A percentile compares a stretch with the other conserved stretches of the same genome.
phyloP scores from a whole-genome alignment of 2,329 filamentous ascomycete genomes.

The Aurifilum marmelostoma region DNA sequence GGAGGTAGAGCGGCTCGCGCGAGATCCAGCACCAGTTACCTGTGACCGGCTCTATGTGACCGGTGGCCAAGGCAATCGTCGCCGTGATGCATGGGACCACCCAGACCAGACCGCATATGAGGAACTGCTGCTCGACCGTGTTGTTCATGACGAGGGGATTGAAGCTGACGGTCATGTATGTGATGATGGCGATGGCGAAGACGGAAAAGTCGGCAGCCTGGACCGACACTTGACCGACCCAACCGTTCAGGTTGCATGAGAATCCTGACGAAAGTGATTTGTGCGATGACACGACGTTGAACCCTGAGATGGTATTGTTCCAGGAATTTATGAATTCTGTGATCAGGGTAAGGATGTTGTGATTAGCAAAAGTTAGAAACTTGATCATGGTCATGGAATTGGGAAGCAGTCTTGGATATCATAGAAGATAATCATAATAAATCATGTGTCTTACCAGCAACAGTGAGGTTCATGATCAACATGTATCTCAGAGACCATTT shows the following conservation, averaged over 20 bases:
- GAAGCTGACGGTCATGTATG: conserved; percentile 23
- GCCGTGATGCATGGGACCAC: conserved; percentile 23
- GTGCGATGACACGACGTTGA: conserved; percentile 13
- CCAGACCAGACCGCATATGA: conserved; percentile 25
- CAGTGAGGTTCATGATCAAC: conserved; percentile 24
- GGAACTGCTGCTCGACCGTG: conserved; percentile 15
- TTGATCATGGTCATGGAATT: background rate
- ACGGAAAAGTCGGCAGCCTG: conserved; percentile 29
- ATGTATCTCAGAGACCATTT: conserved; percentile 24
- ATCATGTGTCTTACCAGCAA: conserved; percentile 19
- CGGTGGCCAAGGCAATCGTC: conserved; percentile 15
- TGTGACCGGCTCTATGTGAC: conserved; percentile 25
- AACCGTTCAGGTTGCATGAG: conserved; percentile 22
- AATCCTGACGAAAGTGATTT: conserved; percentile 12
- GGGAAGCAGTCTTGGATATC: too few species aligned
- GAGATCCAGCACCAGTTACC: conserved; percentile 29
- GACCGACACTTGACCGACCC: conserved; percentile 26
- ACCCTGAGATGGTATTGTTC: conserved; percentile 26
- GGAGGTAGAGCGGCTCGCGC: conserved; percentile 22
- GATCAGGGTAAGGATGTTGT: background rate
- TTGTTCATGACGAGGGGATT: conserved; percentile 17
- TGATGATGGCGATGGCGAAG: conserved; percentile 25
- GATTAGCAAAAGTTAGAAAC: background rate
- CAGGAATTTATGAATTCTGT: conserved; percentile 26
- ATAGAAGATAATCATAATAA: background rate